Conservation (phyloP, 352 stramenopile genomes). For the Pythium myriotylum region DNA sequence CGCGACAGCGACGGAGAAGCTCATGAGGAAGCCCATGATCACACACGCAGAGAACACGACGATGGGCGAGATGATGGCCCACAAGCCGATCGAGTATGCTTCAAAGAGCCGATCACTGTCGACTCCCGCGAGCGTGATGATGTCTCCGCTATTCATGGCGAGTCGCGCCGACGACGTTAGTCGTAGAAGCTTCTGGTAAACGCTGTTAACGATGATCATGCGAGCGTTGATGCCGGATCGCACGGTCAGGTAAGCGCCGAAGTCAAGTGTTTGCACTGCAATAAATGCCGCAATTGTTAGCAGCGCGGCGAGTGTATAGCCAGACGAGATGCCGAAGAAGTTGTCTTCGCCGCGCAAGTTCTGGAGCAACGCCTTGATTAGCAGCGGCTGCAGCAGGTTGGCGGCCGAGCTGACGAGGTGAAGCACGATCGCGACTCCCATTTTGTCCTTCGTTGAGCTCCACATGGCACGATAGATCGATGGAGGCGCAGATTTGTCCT, state of each 20-base stretch:
- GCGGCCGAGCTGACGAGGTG: conserved; percentile 29
- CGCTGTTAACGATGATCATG: no score
- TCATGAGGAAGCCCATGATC: conserved; percentile 24
- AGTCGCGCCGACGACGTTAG: conserved; percentile 48
- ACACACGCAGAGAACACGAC: conserved; percentile 24
- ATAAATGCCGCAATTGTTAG: conserved; percentile 26
- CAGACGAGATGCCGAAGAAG: conserved; percentile 29
- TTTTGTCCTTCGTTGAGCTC: conserved; percentile 32
- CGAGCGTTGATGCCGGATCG: conserved; percentile 48
- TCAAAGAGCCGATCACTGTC: conserved; percentile 60
- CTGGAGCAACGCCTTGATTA: conserved; percentile 39
- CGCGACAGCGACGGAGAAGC: conserved; percentile 20
- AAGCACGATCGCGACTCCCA: conserved; percentile 33
- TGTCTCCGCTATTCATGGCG: conserved; percentile 50
- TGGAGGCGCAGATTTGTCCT: conserved; percentile 3
- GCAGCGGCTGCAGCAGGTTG: conserved; percentile 34
- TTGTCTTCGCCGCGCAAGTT: conserved; percentile 23
- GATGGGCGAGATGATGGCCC: conserved; percentile 30
- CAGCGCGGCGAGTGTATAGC: conserved; percentile 26
- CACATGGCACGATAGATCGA: conserved; percentile 27
- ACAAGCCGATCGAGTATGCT: conserved; percentile 46
- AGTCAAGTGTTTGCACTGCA: conserved; percentile 41
- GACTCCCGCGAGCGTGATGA: conserved; percentile 56
- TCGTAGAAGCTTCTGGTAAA: conserved; percentile 52
- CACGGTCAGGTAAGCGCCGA: conserved; percentile 44